Evolutionary conservation across 176 grass and related monocot genomes (phyloP), one percentile per base, ranked within the genome.

Genomic region (Carex myosuroides): DNA sequence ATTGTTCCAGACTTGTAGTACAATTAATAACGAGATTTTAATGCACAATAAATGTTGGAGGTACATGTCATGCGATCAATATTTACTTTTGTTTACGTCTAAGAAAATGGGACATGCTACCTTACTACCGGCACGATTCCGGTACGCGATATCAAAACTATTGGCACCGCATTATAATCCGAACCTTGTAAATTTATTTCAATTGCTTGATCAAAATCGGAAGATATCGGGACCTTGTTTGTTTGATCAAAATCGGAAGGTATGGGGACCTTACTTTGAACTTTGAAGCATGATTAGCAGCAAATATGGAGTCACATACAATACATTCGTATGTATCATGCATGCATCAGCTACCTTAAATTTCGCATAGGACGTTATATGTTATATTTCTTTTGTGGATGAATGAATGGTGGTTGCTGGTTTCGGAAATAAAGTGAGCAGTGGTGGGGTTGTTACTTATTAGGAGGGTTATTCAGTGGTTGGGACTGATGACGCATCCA

Each of bases 31-130:
- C 13, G 41, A 53, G 9, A 16, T 17, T 17, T 83, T 52, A 48
- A 69, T 83, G 62, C 59, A 35, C 81, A 83, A 83, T 83, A 37
- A 83, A 83, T 83, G 62, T 83, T 69, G 44, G 22, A 52, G 81
- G 60, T 54, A 65, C 44, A 83, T 26, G 62, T 68, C 71, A 85
- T 64, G 71, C 71, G 30, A 78, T 56, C 48, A 26, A 14, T 33
- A 57, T 57, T 57, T 32, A 57, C 50, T 32, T 13, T 14, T 57
- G 41, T 30, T 10, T 22, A 9, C 24, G 3, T 55, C 24, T 13
- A 55, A 3, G 26, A 78, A 78, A 78, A 10, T 18, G 20, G 41
- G 70, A 74, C 44, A 24, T 74, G 70, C n/a, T 53, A 24, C 50
- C 70, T 0, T 52, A 29, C 42, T 29, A 52, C 70, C n/a, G 20